A percentile compares a stretch with the other conserved stretches of the same genome.
Conservation (phyloP, 2,329 filamentous ascomycete genomes). For the Calonectria pauciramosa region DNA sequence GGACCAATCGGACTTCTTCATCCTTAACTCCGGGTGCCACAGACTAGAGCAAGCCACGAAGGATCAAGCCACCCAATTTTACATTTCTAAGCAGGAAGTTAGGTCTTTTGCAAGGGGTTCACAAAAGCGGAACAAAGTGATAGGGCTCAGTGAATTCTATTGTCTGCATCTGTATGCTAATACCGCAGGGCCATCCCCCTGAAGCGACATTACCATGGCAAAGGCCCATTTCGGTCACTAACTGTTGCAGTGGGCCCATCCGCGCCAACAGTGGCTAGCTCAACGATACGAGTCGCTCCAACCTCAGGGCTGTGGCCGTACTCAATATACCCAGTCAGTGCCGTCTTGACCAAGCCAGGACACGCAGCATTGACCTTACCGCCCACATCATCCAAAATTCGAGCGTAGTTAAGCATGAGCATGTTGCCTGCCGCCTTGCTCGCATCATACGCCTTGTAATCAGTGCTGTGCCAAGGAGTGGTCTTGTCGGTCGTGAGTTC, state of each 20-base stretch:
- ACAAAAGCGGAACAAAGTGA: neutral
- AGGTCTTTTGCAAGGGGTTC: neutral
- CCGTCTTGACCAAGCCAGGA: conserved; percentile 53
- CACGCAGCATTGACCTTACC: conserved; percentile 54
- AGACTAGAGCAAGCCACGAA: neutral
- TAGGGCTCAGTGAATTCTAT: neutral
- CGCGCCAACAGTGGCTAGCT: conserved; percentile 47
- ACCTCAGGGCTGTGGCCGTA: conserved; percentile 37
- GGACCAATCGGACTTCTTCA: neutral
- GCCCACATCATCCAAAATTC: conserved; percentile 46
- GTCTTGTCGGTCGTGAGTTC: conserved; percentile 44
- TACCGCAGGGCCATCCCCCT: neutral
- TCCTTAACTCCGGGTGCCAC: neutral
- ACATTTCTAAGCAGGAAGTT: neutral
- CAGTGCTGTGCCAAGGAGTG: conserved; percentile 42
- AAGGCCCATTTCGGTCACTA: conserved; percentile 39
- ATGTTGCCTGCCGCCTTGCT: conserved; percentile 61
- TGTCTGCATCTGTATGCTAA: neutral
- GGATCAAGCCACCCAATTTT: neutral
- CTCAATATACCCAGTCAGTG: conserved; percentile 38
- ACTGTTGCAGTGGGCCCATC: conserved; percentile 49
- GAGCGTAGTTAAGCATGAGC: conserved; percentile 51
- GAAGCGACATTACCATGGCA: conserved; percentile 32
- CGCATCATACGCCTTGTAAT: conserved; percentile 52
- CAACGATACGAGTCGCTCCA: conserved; percentile 47